phyloP scores from a whole-genome alignment of 1,139 yeast genomes.

The Blastobotrys elegans region DNA sequence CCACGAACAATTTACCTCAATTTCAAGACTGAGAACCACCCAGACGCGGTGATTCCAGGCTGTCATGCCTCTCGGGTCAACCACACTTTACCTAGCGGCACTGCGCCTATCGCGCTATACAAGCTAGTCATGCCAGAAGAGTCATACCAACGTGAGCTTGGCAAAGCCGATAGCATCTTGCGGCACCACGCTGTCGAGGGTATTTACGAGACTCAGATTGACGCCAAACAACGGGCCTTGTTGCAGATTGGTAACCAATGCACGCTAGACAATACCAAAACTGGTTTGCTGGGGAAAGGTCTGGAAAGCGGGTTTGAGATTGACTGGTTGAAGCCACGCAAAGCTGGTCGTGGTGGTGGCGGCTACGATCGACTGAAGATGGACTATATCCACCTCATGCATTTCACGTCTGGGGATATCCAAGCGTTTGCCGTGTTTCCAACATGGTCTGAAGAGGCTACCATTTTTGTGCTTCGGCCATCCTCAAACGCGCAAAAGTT shows the following conservation, averaged over 20 bases:
- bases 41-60: constrained; percentile 40
- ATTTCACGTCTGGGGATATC: constrained; percentile 69
- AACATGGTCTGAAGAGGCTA: constrained; percentile 54
- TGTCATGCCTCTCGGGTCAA: constrained; percentile 57
- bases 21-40: constrained; percentile 42
- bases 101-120: constrained; percentile 51
- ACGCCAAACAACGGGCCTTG: constrained; percentile 65
- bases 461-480: constrained; percentile 64
- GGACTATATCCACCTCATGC: constrained; percentile 65
- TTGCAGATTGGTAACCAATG: constrained; percentile 74
- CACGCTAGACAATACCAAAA: constrained; percentile 53
- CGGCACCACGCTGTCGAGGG: constrained; percentile 62
- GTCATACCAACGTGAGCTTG: constrained; percentile 50
- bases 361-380: constrained; percentile 39
- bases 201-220: constrained; percentile 70
- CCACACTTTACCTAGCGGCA: constrained; percentile 68
- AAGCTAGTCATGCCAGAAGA: constrained; percentile 65
- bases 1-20: constrained; percentile 70
- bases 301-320: constrained; percentile 77
- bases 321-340: constrained; percentile 41
- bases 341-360: too few relatives aligned
- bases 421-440: constrained; percentile 68
- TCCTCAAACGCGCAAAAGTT: constrained; percentile 63
- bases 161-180: constrained; percentile 58
- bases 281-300: constrained; percentile 86